A percentile compares a stretch with the other conserved stretches of the same genome.
Conservation (phyloP, 78 protist genomes). For the Neovahlkampfia damariscottae region DNA sequence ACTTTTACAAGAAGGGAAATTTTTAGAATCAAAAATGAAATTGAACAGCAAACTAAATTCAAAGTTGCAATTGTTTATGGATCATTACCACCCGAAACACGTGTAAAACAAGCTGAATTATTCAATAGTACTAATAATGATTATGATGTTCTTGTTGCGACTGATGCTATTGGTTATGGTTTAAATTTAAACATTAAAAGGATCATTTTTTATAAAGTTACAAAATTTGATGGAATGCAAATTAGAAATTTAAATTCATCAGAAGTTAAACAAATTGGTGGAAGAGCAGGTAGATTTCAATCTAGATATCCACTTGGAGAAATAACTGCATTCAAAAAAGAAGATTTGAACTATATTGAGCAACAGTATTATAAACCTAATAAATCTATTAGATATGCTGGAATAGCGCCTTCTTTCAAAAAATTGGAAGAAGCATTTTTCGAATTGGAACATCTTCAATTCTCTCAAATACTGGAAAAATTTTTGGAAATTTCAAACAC, state of each 20-base stretch:
- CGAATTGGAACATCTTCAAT: too few species aligned
- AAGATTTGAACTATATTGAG: too few species aligned
- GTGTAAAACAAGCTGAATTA: slow-evolving; percentile 29
- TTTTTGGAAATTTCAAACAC: too few species aligned
- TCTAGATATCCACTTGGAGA: slow-evolving; percentile 1
- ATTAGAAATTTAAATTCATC: not conserved
- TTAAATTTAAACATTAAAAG: slow-evolving; percentile 62
- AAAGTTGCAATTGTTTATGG: slow-evolving; percentile 38
- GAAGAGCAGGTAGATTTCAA: slow-evolving; percentile 27
- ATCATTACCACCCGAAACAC: slow-evolving; percentile 44
- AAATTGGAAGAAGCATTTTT: too few species aligned
- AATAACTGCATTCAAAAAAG: not conserved
- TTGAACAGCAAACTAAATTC: slow-evolving; percentile 28
- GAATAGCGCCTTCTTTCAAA: too few species aligned
- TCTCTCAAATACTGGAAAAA: too few species aligned
- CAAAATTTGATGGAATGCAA: slow-evolving; percentile 53
- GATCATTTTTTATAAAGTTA: slow-evolving; percentile 18
- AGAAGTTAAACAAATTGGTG: slow-evolving; percentile 62
- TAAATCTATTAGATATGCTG: too few species aligned
- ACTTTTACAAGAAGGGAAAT: slow-evolving; percentile 39
- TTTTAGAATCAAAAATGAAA: slow-evolving; percentile 12
- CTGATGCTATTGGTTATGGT: slow-evolving; percentile 79
- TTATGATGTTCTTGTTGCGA: slow-evolving; percentile 42
- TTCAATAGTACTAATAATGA: slow-evolving; percentile 38
- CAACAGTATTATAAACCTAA: too few species aligned